phyloP scores from a whole-genome alignment of 1,284 basidiomycete species.

The Blastosporella zonata region DNA sequence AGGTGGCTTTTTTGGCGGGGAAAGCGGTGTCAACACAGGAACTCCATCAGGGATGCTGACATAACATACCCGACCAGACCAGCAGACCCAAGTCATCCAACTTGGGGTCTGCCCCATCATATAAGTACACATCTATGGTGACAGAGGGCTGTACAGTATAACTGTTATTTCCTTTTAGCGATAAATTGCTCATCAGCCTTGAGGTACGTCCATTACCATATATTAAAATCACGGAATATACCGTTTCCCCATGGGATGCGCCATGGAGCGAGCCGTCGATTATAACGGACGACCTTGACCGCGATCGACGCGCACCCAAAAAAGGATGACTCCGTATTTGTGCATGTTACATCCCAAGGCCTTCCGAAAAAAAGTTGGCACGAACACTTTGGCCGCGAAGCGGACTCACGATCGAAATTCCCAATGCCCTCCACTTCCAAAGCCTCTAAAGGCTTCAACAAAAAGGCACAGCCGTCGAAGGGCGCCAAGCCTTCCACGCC shows the following conservation, averaged over 20 bases:
- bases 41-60: slow-evolving; percentile 9
- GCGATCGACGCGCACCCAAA: neutral
- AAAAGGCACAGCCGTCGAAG: slow-evolving; percentile 8
- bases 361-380: slow-evolving; percentile 16
- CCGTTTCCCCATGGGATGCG: too few relatives aligned
- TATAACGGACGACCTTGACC: neutral
- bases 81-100: neutral
- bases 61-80: slow-evolving; percentile 9
- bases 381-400: neutral
- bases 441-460: slow-evolving; percentile 8
- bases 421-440: slow-evolving; percentile 12
- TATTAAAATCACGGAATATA: too few relatives aligned
- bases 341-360: slow-evolving; percentile 8
- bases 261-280: too few relatives aligned
- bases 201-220: too few relatives aligned
- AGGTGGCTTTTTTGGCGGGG: slow-evolving; percentile 6
- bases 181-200: too few relatives aligned
- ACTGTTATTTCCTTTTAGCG: too few relatives aligned
- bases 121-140: neutral
- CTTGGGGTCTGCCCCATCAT: neutral
- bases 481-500: neutral
- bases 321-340: slow-evolving; percentile 9
- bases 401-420: slow-evolving; percentile 2
- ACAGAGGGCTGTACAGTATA: too few relatives aligned
- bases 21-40: slow-evolving; percentile 12